These are phyloP conservation scores for Saccharomyces paradoxus DNA, from an alignment of 805 yeast genomes.

Conservation along the genomic window DNA sequence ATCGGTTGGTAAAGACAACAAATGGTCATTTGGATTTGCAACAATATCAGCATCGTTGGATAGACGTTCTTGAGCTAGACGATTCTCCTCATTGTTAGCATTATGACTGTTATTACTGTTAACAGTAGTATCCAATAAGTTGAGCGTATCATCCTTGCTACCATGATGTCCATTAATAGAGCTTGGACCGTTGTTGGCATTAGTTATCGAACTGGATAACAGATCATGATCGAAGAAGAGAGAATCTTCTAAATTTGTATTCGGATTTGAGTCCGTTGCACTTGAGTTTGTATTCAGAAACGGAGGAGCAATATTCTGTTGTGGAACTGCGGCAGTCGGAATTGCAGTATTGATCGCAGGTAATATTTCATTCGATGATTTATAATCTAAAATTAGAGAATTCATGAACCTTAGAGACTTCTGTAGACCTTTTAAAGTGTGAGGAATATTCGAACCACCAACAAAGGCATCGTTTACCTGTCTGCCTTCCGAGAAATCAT, in stretches of 20 bases:
- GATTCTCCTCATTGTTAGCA: slow-evolving; percentile 1
- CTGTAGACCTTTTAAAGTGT: slow-evolving; percentile 53
- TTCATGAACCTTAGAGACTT: slow-evolving; percentile 45
- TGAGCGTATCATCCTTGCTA: neutral
- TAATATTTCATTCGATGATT: slow-evolving; percentile 28
- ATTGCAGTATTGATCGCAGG: slow-evolving; percentile 11
- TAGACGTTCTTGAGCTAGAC: neutral
- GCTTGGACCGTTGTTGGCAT: neutral
- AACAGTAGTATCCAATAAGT: neutral
- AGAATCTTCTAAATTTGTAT: neutral
- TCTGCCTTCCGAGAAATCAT: slow-evolving; percentile 76
- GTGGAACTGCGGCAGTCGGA: slow-evolving; percentile 6
- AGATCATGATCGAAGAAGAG: neutral
- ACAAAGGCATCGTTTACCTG: slow-evolving; percentile 64
- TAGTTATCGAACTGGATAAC: neutral
- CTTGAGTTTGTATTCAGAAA: neutral
- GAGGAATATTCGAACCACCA: slow-evolving; percentile 59
- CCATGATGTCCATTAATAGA: neutral
- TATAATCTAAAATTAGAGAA: slow-evolving; percentile 43
- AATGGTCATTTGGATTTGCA: neutral
- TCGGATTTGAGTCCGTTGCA: neutral
- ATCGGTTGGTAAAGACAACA: slow-evolving; percentile 10
- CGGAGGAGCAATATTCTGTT: slow-evolving; percentile 4
- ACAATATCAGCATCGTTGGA: slow-evolving; percentile 1
- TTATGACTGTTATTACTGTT: slow-evolving; percentile 5